Conservation (phyloP, 1,139 yeast genomes). For the Scheffersomyces cryptocercus region DNA sequence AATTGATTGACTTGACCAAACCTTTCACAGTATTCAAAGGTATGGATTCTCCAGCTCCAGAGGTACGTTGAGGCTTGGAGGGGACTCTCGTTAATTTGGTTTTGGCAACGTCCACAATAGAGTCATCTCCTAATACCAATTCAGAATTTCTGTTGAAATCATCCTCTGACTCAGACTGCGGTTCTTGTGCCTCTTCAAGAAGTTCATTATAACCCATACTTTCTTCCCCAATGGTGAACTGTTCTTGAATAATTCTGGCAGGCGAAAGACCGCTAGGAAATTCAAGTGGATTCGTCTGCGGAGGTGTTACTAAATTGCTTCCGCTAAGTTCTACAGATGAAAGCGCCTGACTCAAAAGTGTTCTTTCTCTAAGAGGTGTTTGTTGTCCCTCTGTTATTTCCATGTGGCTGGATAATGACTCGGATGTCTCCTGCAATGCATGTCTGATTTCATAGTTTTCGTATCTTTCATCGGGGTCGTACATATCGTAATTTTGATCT, state of each 20-base stretch:
- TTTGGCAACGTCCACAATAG: neutral
- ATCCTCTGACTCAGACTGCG: neutral
- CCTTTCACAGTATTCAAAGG: constrained; percentile 11
- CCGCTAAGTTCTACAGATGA: neutral
- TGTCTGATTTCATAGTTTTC: neutral
- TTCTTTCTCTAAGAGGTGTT: neutral
- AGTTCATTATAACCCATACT: neutral
- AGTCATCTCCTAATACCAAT: neutral
- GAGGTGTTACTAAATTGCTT: neutral
- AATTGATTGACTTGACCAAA: constrained; percentile 11
- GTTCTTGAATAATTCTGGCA: neutral
- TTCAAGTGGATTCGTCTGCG: neutral
- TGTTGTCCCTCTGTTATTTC: neutral
- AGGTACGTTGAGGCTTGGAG: neutral
- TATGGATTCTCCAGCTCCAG: neutral
- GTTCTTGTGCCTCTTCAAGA: neutral
- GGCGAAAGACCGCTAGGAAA: neutral
- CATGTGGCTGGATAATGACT: neutral
- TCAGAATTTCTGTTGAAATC: neutral
- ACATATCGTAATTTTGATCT: neutral
- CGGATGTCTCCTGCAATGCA: neutral
- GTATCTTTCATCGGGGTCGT: constrained; percentile 1
- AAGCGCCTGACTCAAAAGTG: neutral
- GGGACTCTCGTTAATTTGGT: neutral
- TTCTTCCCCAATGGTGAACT: neutral